Evolutionary conservation across 768 basidiomycete species (phyloP), one percentile per base, ranked within the genome.

Genomic region (Boletus coccyginus): DNA sequence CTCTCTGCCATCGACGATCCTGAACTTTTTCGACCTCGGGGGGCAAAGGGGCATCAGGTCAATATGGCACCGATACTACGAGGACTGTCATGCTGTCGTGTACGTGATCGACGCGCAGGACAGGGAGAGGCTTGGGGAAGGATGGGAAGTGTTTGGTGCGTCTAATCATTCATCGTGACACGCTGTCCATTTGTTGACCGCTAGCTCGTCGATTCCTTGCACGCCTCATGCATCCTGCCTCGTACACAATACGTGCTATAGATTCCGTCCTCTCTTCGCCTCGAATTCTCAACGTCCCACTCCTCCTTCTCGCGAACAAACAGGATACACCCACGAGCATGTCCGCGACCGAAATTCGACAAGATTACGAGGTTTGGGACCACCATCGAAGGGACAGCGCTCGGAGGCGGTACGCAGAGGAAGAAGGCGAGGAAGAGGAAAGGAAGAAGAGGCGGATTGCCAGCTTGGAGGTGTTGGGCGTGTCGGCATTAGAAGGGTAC

Each of bases 141-240:
- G 93, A 16, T 98, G 96, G 96, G 90, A 93, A 60, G 95, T 94
- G 9, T 98, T 99, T 64, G 94, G 96, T 97, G 72, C 55, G 90
- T 51, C 31, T 14, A 11, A n/a, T 9, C 6, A n/a, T 24, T 32
- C 35, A 9, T 17, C 1, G 32, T 2, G 16, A 33, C 3, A 27
- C n/a, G 14, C 8, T 17, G 6, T 27, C 14, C 13, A 5, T 27
- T 44, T 17, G 11, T 44, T 50, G 46, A 33, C 38, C 9, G n/a
- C 11, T 14, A 13, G 19, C 14, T 5, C 36, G 35, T n/a, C 31
- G 31, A 21, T 38, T 11, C 8, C 8, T 40, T 31, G 5, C 24
- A 14, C 12, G 12, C 12, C 33, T 31, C 7, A 31, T 29, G 5
- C 14, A 17, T 10, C 31, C 11, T 19, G 17, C 27, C 14, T 38